Evolutionary conservation across 2,329 filamentous ascomycete genomes (phyloP).

Genomic region (Epichloe hybrida): DNA sequence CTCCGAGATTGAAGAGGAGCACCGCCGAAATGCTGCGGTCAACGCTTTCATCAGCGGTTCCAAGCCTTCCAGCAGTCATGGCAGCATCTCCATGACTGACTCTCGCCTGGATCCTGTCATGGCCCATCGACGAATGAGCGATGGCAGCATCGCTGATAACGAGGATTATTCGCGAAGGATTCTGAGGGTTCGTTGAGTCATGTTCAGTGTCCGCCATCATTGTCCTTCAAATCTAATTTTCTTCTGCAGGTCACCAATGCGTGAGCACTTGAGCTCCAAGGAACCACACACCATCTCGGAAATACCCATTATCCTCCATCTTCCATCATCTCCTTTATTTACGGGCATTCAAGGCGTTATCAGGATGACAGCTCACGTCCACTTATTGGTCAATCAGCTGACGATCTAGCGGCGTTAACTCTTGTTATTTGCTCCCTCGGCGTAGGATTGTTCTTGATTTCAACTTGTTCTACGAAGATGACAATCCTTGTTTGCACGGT

Average conservation of each 20-base stretch:
- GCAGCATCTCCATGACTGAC: conserved; percentile 61
- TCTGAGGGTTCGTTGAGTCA: conserved; percentile 58
- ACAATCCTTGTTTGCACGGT: background rate
- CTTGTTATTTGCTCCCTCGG: conserved; percentile 15
- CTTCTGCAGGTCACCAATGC: conserved; percentile 41
- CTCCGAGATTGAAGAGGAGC: conserved; percentile 68
- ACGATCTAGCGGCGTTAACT: conserved; percentile 25
- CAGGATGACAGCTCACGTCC: conserved; percentile 25
- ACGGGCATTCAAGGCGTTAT: conserved; percentile 30
- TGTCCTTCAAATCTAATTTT: background rate
- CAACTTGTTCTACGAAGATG: background rate
- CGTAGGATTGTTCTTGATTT: conserved; percentile 17
- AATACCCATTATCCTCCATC: conserved; percentile 13
- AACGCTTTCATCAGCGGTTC: conserved; percentile 59
- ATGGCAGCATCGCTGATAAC: conserved; percentile 93
- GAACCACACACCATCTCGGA: background rate
- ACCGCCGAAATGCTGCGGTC: conserved; percentile 66
- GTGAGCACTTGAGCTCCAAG: conserved; percentile 21
- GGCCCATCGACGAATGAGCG: conserved; percentile 72
- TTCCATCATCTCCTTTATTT: conserved; percentile 15
- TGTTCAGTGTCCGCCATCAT: background rate
- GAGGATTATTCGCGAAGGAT: conserved; percentile 94
- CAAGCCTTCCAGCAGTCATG: conserved; percentile 49
- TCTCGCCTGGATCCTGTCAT: conserved; percentile 78
- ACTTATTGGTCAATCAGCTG: conserved; percentile 19